Evolutionary conservation across 768 basidiomycete genomes (phyloP), one percentile per base, ranked within the genome.

Genomic region (Tubosaeta brunneosetosa): DNA sequence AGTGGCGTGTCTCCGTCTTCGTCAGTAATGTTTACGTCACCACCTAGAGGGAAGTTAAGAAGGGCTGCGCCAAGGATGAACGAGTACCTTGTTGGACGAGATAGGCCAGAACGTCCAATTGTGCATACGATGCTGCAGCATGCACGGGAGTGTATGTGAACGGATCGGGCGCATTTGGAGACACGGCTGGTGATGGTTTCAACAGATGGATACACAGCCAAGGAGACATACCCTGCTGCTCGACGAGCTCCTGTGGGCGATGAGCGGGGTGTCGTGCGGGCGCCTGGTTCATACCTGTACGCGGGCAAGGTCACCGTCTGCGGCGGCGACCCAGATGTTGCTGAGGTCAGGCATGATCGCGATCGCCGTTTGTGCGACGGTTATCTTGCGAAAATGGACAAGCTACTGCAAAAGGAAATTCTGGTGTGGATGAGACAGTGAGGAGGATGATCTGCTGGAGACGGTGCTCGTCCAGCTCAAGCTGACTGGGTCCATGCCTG

Each of bases 251-350:
- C 85, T 86, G 61, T 27, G 29, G 44, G 11, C 33, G 43, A 1
- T 14, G 32, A 45, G 55, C 51, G 37, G 51, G 54, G 40, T 50
- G 44, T 6, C 36, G 50, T 17, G 49, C 17, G 33, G 32, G 10
- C 32, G 29, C 47, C 4, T 25, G 29, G 22, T n/a, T 56, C 78
- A 45, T 51, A 91, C 92, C 70, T 74, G 77, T 36, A 97, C 83
- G 45, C 87, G 77, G n/a, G 71, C 70, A 32, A 94, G 69, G 72
- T 97, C 88, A 40, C 94, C 94, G 64, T 97, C 94, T 43, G 83
- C 87, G 0, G 94, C 90, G 42, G 94, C 94, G 33, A 97, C 81
- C 94, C 94, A 97, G 42, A 97, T 86, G 71, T 94, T 94, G 66
- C 80, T 69, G 43, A 45, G 68, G 51, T 50, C 59, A 47, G 57